Evolutionary conservation across 306 rosid genomes (phyloP).

Genomic region (Sesbania bispinosa): DNA sequence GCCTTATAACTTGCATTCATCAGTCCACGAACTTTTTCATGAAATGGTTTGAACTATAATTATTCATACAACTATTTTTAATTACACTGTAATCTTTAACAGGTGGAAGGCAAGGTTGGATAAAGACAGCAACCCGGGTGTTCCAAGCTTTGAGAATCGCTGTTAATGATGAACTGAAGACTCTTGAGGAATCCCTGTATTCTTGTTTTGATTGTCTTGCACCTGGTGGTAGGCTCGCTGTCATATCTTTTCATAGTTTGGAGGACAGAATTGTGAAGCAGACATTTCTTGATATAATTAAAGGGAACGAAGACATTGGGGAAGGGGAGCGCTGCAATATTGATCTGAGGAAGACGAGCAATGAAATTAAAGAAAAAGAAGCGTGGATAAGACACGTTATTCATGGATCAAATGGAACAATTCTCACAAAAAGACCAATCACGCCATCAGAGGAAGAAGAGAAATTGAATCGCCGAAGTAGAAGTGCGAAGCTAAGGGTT

Average conservation of each 20-base stretch:
- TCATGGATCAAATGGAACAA: slow-evolving; percentile 60
- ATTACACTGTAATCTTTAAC: slow-evolving; percentile 33
- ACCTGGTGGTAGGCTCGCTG: slow-evolving; percentile 95
- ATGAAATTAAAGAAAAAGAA: slow-evolving; percentile 42
- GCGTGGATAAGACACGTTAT: slow-evolving; percentile 65
- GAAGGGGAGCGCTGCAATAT: slow-evolving; percentile 24
- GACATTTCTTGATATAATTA: slow-evolving; percentile 68
- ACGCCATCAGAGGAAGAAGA: slow-evolving; percentile 89
- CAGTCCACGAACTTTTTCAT: neutral
- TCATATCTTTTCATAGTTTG: slow-evolving; percentile 90
- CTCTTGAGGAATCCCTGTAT: slow-evolving; percentile 77
- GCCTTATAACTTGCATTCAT: no score
- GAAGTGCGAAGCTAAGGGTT: slow-evolving; percentile 94
- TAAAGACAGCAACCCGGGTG: slow-evolving; percentile 89
- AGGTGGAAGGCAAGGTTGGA: slow-evolving; percentile 99
- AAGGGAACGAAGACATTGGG: slow-evolving; percentile 19
- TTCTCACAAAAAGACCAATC: slow-evolving; percentile 89
- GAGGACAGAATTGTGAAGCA: slow-evolving; percentile 99
- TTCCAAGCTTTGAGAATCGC: slow-evolving; percentile 95
- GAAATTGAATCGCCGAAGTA: slow-evolving; percentile 61
- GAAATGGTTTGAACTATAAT: neutral
- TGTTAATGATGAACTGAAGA: slow-evolving; percentile 79
- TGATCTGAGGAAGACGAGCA: slow-evolving; percentile 23
- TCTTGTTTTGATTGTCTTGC: slow-evolving; percentile 86
- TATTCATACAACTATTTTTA: neutral